Evolutionary conservation across 2,329 filamentous ascomycete species (phyloP), one percentile per base, ranked within the genome.

Genomic region (Talaromyces sp.): DNA sequence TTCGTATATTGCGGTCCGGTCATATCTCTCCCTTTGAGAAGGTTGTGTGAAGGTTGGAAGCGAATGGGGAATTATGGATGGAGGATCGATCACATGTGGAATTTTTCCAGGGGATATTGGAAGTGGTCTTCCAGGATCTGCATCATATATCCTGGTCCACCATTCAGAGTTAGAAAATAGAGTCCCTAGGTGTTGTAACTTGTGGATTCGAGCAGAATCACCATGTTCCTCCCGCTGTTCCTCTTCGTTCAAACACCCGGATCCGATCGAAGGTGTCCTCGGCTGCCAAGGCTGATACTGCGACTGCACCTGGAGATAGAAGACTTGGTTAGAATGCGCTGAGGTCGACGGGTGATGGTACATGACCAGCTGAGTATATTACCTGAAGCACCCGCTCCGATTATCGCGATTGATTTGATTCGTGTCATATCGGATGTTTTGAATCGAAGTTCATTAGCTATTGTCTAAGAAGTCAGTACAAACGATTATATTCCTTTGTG

Each of bases 201-300:
- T n/a, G n/a, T n/a, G n/a, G n/a, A n/a, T n/a, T n/a, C n/a, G n/a
- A n/a, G n/a, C n/a, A n/a, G n/a, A n/a, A 14, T n/a, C 24, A 49
- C 46, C 46, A 41, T 49, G 36, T 49, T 32, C 46, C 46, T 16
- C 36, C 36, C 24, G 36, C 36, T 13, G 46, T 48, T 6, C 22
- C 27, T 49, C 46, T 22, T 24, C 27, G 41, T 35, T 42, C 36
- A 16, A 49, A 42, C 9, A 49, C 46, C 13, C 36, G 36, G 5
- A 49, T 49, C 3, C 36, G 24, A 42, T 33, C 46, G 27, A 40
- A 49, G 7, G 6, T 10, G 1, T 42, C 9, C 16, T 49, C 36
- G 4, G 46, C 35, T 16, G 37, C 16, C 5, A 49, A 24, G 9
- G 36, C 37, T 8, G 46, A 30, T 20, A 36, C 46, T 20, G 36